Conservation (phyloP, 495 filamentous ascomycete species). For the Neurospora intermedia region DNA sequence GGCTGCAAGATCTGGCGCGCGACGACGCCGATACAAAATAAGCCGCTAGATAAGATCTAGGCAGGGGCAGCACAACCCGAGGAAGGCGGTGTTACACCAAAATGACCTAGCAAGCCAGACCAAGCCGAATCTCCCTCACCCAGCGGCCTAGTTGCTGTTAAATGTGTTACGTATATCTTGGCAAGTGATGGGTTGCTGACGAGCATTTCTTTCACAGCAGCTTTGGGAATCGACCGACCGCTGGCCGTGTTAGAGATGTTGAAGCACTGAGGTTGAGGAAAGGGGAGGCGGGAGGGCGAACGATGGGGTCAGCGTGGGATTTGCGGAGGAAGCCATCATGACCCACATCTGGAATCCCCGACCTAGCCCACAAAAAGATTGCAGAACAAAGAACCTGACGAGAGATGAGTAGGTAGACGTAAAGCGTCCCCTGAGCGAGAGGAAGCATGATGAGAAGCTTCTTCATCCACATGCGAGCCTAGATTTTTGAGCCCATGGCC, state of each 20-base stretch:
- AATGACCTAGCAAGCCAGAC: neutral
- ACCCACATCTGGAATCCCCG: neutral
- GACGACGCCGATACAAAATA: neutral
- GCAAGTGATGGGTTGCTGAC: neutral
- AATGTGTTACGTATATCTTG: neutral
- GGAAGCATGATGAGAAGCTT: neutral
- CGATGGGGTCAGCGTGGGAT: neutral
- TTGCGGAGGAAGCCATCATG: neutral
- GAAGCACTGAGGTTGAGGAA: neutral
- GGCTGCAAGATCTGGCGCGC: neutral
- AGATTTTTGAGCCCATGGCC: neutral
- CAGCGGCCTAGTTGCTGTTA: neutral
- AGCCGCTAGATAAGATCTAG: neutral
- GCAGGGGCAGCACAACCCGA: neutral
- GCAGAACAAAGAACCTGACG: neutral
- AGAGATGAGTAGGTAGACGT: neutral
- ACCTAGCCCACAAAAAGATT: neutral
- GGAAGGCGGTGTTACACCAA: neutral
- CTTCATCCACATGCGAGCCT: neutral
- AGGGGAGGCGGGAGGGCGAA: neutral
- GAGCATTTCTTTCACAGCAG: neutral
- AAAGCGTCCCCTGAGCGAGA: neutral
- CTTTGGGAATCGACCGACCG: neutral
- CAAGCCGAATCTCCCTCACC: neutral
- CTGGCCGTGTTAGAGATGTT: neutral